Conservation (phyloP, 208 protist genomes). For the Leptomonas pyrrhocoris region DNA sequence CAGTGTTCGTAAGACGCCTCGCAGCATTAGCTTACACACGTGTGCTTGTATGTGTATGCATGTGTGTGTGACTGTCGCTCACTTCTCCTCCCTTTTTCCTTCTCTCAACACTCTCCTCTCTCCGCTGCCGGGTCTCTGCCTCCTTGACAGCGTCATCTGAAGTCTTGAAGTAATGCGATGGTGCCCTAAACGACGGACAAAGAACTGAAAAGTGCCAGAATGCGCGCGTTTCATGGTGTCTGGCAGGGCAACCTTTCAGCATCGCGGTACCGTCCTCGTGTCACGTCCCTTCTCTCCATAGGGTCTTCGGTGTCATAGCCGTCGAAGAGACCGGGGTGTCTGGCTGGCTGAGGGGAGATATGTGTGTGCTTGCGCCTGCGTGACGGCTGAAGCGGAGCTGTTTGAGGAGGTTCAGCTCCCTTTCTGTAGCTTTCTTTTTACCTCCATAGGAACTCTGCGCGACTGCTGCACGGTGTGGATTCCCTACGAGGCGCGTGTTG, state of each 20-base stretch:
- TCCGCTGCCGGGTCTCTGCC: no score
- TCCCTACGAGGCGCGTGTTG: no score
- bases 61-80: no score
- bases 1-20: no score
- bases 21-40: no score
- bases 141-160: no score
- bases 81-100: no score
- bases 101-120: no score
- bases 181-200: conserved; percentile 26
- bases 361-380: neutral
- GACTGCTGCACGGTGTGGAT: conserved; percentile 2
- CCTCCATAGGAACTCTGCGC: conserved; percentile 56
- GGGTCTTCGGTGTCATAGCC: conserved; percentile 56
- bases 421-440: conserved; percentile 22
- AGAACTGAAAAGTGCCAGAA: conserved; percentile 34
- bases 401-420: conserved; percentile 24
- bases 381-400: conserved; percentile 10
- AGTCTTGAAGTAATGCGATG: no score
- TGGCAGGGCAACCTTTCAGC: conserved; percentile 1
- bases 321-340: conserved; percentile 35
- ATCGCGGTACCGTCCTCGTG: neutral
- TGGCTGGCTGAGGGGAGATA: neutral
- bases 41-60: no score
- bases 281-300: conserved; percentile 5
- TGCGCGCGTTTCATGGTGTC: neutral